Conservation (phyloP, 2,329 filamentous ascomycete genomes). For the Ilyonectria mors-panacis region DNA sequence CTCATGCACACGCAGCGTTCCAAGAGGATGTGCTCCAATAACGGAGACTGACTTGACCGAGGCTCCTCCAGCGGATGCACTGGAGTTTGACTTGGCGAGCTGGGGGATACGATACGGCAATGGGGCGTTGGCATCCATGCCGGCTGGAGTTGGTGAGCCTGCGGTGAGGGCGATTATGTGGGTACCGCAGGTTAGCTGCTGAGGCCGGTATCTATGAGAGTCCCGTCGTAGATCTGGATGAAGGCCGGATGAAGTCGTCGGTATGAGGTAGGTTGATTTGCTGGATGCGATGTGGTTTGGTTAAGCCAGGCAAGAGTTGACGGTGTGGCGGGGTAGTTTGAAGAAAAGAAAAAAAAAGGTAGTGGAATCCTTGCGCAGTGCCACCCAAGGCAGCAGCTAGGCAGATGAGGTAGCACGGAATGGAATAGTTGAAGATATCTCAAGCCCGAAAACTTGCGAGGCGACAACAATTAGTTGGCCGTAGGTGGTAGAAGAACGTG, state of each 20-base stretch:
- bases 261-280: neutral
- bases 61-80: slow-evolving; percentile 39
- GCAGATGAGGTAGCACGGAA: neutral
- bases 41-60: slow-evolving; percentile 56
- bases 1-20: slow-evolving; percentile 59
- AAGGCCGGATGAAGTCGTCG: neutral
- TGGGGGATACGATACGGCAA: slow-evolving; percentile 38
- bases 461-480: neutral
- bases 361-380: neutral
- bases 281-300: neutral
- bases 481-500: neutral
- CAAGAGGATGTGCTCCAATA: slow-evolving; percentile 59
- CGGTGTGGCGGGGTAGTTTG: slow-evolving; percentile 3
- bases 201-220: neutral
- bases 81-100: slow-evolving; percentile 56
- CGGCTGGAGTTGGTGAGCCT: slow-evolving; percentile 1
- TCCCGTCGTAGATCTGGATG: neutral
- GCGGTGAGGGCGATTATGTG: neutral
- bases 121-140: slow-evolving; percentile 45
- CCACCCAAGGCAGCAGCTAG: neutral
- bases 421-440: neutral
- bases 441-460: neutral
- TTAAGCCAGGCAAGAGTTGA: neutral
- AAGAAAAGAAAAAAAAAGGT: neutral
- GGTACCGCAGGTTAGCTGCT: neutral